Base-by-base conservation (phyloP, 1,139 yeast species). In the Kodamaea ohmeri region DNA sequence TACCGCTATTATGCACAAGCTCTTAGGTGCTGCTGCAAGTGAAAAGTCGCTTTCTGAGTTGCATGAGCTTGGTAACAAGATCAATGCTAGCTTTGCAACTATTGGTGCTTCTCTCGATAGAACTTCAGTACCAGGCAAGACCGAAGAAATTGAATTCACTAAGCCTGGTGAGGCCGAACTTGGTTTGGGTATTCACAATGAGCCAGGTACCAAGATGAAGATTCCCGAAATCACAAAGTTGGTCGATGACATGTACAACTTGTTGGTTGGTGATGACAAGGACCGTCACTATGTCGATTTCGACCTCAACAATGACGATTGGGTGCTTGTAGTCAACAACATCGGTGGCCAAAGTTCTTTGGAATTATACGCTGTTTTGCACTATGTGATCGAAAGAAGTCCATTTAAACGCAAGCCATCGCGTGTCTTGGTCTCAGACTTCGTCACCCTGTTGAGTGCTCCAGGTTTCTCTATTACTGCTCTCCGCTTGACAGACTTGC, bases 121-220 rank as follows among this genome's bases (percentile, higher is more conserved):
- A 52, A 88, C 95, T 40, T 79, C 86, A 34, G 95, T 88, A 30
- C 97, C 97, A 3, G 96, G 95, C 5, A 75, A 82, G 48, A 28
- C 35, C 21, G 70, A 75, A 11, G 65, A 75, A 36, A 68, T 65
- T 32, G 73, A 67, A 13, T 63, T 66, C 44, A 64, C 73, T 32
- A 62, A 58, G 4, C 57, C 55, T 2, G 63, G 76, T 40, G 89
- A 87, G 57, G 83, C 84, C 51, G 97, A 90, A 60, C 71, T 90
- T 46, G 97, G 97, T 19, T 83, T 90, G 80, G 97, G 97, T 35
- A 90, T 90, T 45, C 97, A 90, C 61, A 90, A 90, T 55, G 97
- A 90, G 57, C 94, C 96, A 0, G 97, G 97, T 41, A 78, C 79
- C 38, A 77, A 83, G 48, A 60, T 84, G 34, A 71, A 77, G 14